These are phyloP conservation scores for Leccinum uliginosum DNA, from an alignment of 768 basidiomycete species.

Conservation along the genomic window DNA sequence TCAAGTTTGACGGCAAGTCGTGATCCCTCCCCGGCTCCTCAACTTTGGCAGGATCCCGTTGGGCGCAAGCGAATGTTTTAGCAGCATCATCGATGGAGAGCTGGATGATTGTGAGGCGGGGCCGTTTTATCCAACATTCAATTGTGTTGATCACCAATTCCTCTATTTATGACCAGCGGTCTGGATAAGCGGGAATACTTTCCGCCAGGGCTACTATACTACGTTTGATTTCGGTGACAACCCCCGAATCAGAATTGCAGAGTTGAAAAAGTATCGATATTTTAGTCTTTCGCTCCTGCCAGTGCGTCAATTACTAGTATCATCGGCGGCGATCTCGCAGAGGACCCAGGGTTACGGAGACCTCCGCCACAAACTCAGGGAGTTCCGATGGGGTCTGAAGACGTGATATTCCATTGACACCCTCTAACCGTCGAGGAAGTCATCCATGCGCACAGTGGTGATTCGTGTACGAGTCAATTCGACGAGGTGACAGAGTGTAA, in stretches of 20 bases:
- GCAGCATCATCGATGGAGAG: conserved; percentile 21
- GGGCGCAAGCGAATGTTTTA: conserved; percentile 29
- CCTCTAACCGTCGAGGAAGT: too few species aligned
- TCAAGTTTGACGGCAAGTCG: background rate
- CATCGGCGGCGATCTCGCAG: too few species aligned
- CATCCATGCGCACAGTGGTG: too few species aligned
- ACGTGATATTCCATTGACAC: too few species aligned
- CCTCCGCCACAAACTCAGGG: too few species aligned
- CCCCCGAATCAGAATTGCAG: conserved; percentile 35
- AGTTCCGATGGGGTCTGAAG: too few species aligned
- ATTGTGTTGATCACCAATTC: background rate
- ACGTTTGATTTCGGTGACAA: conserved; percentile 33
- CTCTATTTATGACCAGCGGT: conserved; percentile 7
- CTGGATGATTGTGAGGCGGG: background rate
- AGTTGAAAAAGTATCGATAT: conserved; percentile 3
- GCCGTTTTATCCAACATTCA: background rate
- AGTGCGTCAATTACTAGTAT: too few species aligned
- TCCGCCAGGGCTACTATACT: conserved; percentile 42
- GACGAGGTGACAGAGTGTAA: too few species aligned
- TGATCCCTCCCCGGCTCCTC: conserved; percentile 11
- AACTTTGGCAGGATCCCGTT: conserved; percentile 33
- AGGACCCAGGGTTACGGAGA: too few species aligned
- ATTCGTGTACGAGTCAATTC: too few species aligned
- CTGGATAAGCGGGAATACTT: conserved; percentile 25
- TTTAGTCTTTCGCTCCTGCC: too few species aligned